These are phyloP conservation scores for Tephrocybe sp. DNA, from an alignment of 768 basidiomycete species.

Conservation along the genomic window DNA sequence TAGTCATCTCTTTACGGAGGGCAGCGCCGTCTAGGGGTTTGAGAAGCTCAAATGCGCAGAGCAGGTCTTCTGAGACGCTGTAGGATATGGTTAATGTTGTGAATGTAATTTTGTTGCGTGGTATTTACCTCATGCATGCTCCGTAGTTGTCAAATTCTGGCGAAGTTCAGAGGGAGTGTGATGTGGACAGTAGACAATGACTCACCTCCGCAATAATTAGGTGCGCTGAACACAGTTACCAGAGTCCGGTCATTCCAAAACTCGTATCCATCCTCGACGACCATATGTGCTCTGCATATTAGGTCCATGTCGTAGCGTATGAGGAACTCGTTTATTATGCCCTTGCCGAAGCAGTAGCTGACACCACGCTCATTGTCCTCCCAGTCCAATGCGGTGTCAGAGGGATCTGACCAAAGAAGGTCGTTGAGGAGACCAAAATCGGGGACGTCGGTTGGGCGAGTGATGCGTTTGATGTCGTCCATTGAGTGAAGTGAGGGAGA, in stretches of 20 bases:
- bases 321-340: constrained; percentile 94
- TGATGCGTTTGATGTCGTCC: constrained; percentile 99
- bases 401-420: constrained; percentile 97
- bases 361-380: constrained; percentile 99
- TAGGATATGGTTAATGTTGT: constrained; percentile 13
- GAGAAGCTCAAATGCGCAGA: constrained; percentile 96
- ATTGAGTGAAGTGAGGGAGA: constrained; percentile 91
- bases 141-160: constrained; percentile 94
- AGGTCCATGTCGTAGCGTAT: constrained; percentile 97
- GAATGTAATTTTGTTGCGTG: constrained; percentile 5
- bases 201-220: constrained; percentile 94
- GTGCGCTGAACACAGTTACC: constrained; percentile 98
- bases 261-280: constrained; percentile 98
- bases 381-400: constrained; percentile 97
- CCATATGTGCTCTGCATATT: constrained; percentile 99
- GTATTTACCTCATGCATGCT: constrained; percentile 83
- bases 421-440: constrained; percentile 98
- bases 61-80: constrained; percentile 93
- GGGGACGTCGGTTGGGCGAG: constrained; percentile 96
- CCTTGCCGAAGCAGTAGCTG: constrained; percentile 98
- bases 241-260: constrained; percentile 99
- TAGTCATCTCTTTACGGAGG: constrained; percentile 97
- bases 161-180: constrained; percentile 16
- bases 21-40: constrained; percentile 95
- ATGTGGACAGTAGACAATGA: constrained; percentile 17